A percentile compares a stretch with the other conserved stretches of the same genome.
Evolutionary conservation across 1,139 yeast genomes (phyloP).

Genomic region (Chernovozyma sophiae-reginae): DNA sequence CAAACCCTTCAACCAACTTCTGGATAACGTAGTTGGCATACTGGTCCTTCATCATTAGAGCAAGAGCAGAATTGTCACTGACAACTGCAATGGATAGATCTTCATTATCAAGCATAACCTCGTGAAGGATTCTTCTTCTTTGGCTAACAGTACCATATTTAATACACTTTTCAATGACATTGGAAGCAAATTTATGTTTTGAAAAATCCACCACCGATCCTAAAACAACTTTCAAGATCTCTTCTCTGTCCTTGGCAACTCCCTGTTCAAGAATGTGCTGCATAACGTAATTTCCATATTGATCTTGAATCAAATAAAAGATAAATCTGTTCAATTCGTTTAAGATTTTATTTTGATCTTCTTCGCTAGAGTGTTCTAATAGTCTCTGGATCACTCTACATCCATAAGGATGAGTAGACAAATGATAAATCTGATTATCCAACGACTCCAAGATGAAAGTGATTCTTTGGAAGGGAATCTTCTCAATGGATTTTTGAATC

Average conservation of each 20-base stretch:
- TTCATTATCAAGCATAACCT: slow-evolving; percentile 52
- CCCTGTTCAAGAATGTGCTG: slow-evolving; percentile 92
- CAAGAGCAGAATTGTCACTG: slow-evolving; percentile 60
- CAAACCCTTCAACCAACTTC: slow-evolving; percentile 76
- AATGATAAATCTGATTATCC: slow-evolving; percentile 74
- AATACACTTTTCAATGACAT: slow-evolving; percentile 93
- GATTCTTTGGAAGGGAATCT: slow-evolving; percentile 68
- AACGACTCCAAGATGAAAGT: slow-evolving; percentile 72
- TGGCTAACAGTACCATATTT: slow-evolving; percentile 65
- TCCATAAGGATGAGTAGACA: slow-evolving; percentile 95
- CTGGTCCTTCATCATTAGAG: slow-evolving; percentile 94
- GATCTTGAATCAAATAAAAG: slow-evolving; percentile 83
- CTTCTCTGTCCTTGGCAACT: slow-evolving; percentile 41
- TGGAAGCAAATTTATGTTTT: slow-evolving; percentile 94
- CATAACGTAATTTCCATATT: slow-evolving; percentile 95
- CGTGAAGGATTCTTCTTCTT: slow-evolving; percentile 57
- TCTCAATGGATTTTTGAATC: slow-evolving; percentile 89
- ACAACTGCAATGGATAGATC: slow-evolving; percentile 39
- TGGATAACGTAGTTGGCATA: slow-evolving; percentile 97
- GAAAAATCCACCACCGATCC: slow-evolving; percentile 75
- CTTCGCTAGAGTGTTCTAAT: slow-evolving; percentile 65
- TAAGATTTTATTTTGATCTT: slow-evolving; percentile 63
- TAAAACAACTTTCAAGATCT: slow-evolving; percentile 37
- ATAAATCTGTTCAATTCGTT: slow-evolving; percentile 70
- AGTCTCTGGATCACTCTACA: slow-evolving; percentile 94